Base-by-base conservation (phyloP, 2,329 filamentous ascomycete species). In the Aspergillus brunneoviolaceus region DNA sequence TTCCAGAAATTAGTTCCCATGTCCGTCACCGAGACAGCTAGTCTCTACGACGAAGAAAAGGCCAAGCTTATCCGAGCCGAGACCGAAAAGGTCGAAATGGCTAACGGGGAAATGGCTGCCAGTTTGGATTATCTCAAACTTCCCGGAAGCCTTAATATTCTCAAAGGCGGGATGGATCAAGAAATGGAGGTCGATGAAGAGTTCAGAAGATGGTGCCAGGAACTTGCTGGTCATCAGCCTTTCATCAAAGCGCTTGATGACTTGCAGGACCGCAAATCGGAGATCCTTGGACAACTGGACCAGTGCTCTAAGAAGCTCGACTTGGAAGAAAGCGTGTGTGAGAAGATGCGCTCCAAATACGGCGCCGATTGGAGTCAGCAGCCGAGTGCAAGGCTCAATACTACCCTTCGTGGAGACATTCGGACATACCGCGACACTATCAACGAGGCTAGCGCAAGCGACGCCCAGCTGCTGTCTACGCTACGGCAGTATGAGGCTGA, bases 261-360 rank as follows among this genome's bases (percentile, higher is more conserved):
- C 50, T 77, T 99, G 49, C 87, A 89, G 64, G 83, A 86, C 27
- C 90, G 95, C 68, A 96, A 94, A 74, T 85, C 90, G 19, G 83
- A 85, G 1, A 90, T 97, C 12, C 75, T 91, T 27, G 81, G 82
- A 2, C 85, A 87, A 2, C 76, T 99, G 58, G 92, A 97, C 59
- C 86, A 85, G 59, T 91, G 91, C 68, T 87, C 88, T 58, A 96
- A 96, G 74, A 90, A 96, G 70, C 79, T 99, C 48, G 95, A 99
- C 67, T 92, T 95, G 87, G 95, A 99, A 75, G 96, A 98, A 78
- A 96, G 91, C 58, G 91, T 98, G 0, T 99, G 95, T 74, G 95
- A 99, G 76, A 99, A 98, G 81, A 99, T 99, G 95, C 87, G 95
- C 51, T 96, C 92, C 12, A 99, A 99, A 74, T 98, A 98, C 73